These are phyloP conservation scores for Phaseolus coccineus DNA, from an alignment of 331 rosid genomes.

Conservation along the genomic window DNA sequence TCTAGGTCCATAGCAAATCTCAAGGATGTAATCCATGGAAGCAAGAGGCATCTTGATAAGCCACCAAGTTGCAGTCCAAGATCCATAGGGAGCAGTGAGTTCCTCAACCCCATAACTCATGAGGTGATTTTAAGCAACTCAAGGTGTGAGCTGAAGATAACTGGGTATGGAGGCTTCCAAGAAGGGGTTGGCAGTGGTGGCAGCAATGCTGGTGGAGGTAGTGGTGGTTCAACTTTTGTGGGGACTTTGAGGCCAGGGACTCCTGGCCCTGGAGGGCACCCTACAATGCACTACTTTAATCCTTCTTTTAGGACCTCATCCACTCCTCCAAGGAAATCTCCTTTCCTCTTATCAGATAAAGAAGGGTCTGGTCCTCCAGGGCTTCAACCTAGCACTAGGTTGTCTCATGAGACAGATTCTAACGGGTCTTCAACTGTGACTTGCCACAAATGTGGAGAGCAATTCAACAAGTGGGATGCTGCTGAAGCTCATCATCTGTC, in stretches of 20 bases:
- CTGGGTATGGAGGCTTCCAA: conserved; percentile 77
- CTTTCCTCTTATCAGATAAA: conserved; percentile 63
- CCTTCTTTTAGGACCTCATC: conserved; percentile 76
- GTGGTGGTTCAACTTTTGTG: conserved; percentile 74
- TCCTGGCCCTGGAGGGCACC: conserved; percentile 94
- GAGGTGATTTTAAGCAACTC: conserved; percentile 96
- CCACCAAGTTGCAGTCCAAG: conserved; percentile 99
- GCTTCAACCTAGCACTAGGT: conserved; percentile 67
- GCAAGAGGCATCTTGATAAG: conserved; percentile 89
- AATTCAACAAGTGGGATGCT: conserved; percentile 92
- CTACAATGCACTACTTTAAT: conserved; percentile 83
- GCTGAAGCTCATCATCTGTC: conserved; percentile 98
- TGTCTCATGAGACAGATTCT: conserved; percentile 64
- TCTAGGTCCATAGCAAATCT: conserved; percentile 98
- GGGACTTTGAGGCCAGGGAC: conserved; percentile 95
- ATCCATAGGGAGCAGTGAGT: conserved; percentile 98
- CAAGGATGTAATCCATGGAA: conserved; percentile 98
- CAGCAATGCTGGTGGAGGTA: conserved; percentile 28
- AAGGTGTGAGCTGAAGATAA: conserved; percentile 93
- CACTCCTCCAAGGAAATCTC: conserved; percentile 86
- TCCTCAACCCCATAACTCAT: conserved; percentile 94
- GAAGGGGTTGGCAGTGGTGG: conserved; percentile 59
- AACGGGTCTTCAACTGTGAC: conserved; percentile 69
- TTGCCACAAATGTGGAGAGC: conserved; percentile 98
- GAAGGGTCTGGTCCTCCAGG: conserved; percentile 70